Evolutionary conservation across 192 early-diverging fungal genomes (phyloP), one percentile per base, ranked within the genome.

Genomic region (Spizellomyces sp.): DNA sequence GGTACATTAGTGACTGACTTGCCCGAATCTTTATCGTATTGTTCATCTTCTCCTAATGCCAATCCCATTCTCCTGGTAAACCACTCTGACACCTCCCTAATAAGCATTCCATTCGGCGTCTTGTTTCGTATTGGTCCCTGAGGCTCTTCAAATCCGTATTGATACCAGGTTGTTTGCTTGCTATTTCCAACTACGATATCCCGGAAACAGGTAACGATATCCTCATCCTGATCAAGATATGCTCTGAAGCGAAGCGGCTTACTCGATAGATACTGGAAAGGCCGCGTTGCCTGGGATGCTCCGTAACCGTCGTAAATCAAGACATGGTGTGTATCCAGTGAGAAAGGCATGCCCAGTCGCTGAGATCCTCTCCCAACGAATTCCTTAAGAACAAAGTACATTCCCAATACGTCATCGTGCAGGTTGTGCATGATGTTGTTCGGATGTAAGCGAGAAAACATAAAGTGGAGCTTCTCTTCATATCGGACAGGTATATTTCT

Each of bases 401-500:
- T 58, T 17, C 68, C 74, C 62, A 85, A 46, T 2, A 75, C 75
- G 70, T 85, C 83, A 57, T 85, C 83, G 60, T 85, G 83, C 17
- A 85, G 62, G 55, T 73, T 81, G 62, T 85, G 83, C 83, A 85
- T 85, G 62, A 85, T 85, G 72, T 85, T 85, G 45, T 45, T 21
- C 19, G 77, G 81, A 64, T 85, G 81, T 21, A 82, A 66, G 45
- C 83, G 69, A 48, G 66, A 66, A 54, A 75, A 67, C 8, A 81
- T 70, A 73, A 85, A 79, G 66, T 83, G 78, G 45, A 69, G 54
- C 21, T 69, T 64, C 17, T 67, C 76, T 50, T 79, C 74, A 71
- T 83, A 85, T 15, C 83, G 75, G 14, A 85, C 79, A 2, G 27
- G 8, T 8, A 81, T 54, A 47, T 85, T 84, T 43, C 67, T 60